Conservation (phyloP, 2,329 filamentous ascomycete genomes). For the Penicillium hesseltinei region DNA sequence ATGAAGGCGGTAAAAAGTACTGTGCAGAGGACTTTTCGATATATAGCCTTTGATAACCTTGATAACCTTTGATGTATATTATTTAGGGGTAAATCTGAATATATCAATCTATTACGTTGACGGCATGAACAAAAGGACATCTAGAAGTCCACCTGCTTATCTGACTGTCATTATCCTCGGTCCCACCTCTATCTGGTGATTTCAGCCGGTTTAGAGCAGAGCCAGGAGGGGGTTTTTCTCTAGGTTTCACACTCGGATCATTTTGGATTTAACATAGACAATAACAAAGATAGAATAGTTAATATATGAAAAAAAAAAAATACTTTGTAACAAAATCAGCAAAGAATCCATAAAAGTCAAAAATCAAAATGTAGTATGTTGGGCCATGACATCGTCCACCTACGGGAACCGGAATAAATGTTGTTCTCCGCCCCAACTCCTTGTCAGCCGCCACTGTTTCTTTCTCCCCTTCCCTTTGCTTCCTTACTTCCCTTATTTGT, state of each 20-base stretch:
- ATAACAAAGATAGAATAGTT: too few species aligned
- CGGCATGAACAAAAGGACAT: too few species aligned
- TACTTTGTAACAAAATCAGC: neutral
- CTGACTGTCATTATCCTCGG: neutral
- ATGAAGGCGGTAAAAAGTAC: too few species aligned
- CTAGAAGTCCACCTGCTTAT: neutral
- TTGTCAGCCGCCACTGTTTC: constrained; percentile 33
- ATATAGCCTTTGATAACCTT: too few species aligned
- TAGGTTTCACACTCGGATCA: constrained; percentile 1
- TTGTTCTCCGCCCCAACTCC: constrained; percentile 33
- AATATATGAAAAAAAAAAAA: neutral
- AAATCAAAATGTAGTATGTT: neutral
- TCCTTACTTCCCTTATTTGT: constrained; percentile 19
- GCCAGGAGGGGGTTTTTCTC: neutral
- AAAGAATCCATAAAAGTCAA: neutral
- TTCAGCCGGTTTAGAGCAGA: constrained; percentile 5
- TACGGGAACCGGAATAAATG: constrained; percentile 21
- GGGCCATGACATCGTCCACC: constrained; percentile 13
- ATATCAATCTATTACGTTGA: neutral
- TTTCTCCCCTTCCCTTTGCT: constrained; percentile 20
- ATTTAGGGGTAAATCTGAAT: neutral
- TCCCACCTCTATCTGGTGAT: constrained; percentile 4
- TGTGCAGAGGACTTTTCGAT: too few species aligned
- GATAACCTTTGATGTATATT: neutral
- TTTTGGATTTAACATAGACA: neutral